Evolutionary conservation across 148 eudicot genomes (phyloP).

Genomic region (Mesembryanthemum crystallinum): DNA sequence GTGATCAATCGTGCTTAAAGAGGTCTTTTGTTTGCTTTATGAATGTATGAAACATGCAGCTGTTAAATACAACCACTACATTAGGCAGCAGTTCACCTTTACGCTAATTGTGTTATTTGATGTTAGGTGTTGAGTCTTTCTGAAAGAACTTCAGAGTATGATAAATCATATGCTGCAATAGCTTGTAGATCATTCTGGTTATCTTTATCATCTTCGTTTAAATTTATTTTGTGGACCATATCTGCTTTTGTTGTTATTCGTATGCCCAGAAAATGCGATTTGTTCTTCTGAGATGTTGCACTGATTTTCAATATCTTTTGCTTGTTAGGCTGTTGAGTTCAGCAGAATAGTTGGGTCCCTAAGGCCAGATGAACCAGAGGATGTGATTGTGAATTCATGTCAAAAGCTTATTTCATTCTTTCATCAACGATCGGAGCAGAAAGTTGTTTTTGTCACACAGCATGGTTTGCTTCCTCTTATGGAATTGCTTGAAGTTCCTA

Average conservation of each 20-base stretch:
- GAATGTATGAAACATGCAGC: background rate
- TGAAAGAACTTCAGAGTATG: background rate
- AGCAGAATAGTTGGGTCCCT: constrained; percentile 75
- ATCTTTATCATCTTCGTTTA: background rate
- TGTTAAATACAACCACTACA: background rate
- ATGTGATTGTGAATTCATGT: constrained; percentile 78
- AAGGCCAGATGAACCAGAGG: constrained; percentile 92
- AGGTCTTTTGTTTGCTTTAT: background rate
- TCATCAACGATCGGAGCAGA: constrained; percentile 92
- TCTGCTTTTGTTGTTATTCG: background rate
- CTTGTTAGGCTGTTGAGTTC: constrained; percentile 86
- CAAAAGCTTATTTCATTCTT: constrained; percentile 83
- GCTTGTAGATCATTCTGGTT: background rate
- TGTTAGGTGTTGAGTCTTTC: too few species aligned
- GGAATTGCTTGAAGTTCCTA: constrained; percentile 92
- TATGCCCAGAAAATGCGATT: background rate
- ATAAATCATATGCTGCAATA: too few species aligned
- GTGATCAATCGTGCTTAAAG: background rate
- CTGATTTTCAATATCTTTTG: constrained; percentile 3
- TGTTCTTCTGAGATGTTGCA: background rate
- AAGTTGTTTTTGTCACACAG: constrained; percentile 77
- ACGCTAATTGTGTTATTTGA: background rate
- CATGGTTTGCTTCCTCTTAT: constrained; percentile 89
- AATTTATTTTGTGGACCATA: background rate
- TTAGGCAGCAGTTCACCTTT: background rate